Evolutionary conservation across 2,329 filamentous ascomycete species (phyloP).

Genomic region (Colletotrichum cordylinicola): DNA sequence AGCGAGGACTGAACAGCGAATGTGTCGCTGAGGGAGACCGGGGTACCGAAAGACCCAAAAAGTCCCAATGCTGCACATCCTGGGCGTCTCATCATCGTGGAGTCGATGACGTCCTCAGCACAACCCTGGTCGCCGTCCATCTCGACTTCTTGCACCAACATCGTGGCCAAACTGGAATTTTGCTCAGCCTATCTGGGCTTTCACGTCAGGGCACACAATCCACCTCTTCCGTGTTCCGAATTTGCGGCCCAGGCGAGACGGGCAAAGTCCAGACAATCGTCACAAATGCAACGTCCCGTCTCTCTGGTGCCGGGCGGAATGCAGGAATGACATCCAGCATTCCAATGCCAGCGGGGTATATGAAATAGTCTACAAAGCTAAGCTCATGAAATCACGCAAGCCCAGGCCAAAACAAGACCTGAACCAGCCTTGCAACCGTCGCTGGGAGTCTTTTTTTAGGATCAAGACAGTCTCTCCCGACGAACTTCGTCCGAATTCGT

Average conservation of each 20-base stretch:
- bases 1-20: background rate
- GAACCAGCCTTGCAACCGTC: background rate
- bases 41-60: background rate
- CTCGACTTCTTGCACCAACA: background rate
- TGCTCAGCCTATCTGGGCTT: background rate
- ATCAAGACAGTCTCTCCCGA: background rate
- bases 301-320: background rate
- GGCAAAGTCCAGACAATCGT: background rate
- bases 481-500: background rate
- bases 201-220: background rate
- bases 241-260: background rate
- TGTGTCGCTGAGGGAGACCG: background rate
- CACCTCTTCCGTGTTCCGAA: background rate
- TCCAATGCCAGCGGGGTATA: background rate
- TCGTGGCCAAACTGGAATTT: background rate
- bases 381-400: background rate
- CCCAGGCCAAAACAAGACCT: background rate
- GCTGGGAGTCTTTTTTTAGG: background rate
- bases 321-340: background rate
- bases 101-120: conserved; percentile 14
- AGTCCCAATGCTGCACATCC: background rate
- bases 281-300: conserved; percentile 4
- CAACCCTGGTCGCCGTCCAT: background rate
- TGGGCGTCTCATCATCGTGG: conserved; percentile 14
- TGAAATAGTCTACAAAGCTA: background rate